Evolutionary conservation across 1,139 yeast species (phyloP).

Genomic region (Lipomyces yarrowii): DNA sequence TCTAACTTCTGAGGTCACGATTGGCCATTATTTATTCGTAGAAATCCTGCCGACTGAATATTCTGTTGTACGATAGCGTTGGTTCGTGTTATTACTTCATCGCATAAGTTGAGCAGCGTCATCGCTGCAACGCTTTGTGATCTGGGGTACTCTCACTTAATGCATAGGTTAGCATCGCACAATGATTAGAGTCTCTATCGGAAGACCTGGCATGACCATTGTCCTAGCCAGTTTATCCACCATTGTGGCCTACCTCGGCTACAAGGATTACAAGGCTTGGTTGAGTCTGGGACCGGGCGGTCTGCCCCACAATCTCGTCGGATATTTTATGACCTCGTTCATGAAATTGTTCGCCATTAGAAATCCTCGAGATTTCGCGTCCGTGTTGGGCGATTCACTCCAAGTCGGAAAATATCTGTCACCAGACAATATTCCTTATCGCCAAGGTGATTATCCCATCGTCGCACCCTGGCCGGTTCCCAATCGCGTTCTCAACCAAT

Average conservation of each 20-base stretch:
- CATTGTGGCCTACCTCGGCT: not conserved
- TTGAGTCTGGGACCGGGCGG: not conserved
- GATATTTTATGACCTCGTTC: not conserved
- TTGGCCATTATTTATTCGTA: too few relatives aligned
- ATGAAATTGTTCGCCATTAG: not conserved
- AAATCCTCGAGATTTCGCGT: not conserved
- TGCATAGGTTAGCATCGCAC: too few relatives aligned
- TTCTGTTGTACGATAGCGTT: too few relatives aligned
- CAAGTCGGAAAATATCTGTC: not conserved
- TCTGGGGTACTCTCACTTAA: too few relatives aligned
- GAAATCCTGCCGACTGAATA: too few relatives aligned
- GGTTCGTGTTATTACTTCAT: too few relatives aligned
- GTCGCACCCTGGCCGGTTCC: not conserved
- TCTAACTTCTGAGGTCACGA: too few relatives aligned
- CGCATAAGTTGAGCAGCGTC: too few relatives aligned
- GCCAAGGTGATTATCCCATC: not conserved
- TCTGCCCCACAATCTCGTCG: not conserved
- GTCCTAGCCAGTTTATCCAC: not conserved
- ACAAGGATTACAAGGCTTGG: not conserved
- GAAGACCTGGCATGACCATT: not conserved
- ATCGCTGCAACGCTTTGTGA: too few relatives aligned
- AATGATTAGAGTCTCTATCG: not conserved
- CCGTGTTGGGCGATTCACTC: not conserved
- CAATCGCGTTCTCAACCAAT: not conserved
- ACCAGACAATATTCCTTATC: not conserved